Evolutionary conservation across 139 green algal species (phyloP), one percentile per base, ranked within the genome.

Genomic region (Micractinium sp.): DNA sequence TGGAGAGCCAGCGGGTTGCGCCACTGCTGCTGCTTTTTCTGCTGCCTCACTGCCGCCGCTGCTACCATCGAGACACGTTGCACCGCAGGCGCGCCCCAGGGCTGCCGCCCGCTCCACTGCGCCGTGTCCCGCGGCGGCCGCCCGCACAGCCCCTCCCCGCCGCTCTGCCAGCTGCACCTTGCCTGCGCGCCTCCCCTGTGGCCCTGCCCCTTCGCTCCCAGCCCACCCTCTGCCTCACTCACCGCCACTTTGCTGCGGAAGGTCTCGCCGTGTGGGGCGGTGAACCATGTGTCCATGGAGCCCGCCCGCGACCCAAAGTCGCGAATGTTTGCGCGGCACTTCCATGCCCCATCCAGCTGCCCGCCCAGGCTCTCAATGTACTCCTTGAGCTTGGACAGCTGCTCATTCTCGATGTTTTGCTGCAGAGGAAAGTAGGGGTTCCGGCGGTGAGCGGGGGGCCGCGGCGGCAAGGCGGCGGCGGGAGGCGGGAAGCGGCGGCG

Each of bases 181-280:
- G 47, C 47, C 47, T 56, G 47, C 47, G n/a, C n/a, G n/a, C 47
- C 47, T 56, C 47, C 47, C 5, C 47, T 9, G 5, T 56, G 47
- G 5, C 47, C 47, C 47, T 56, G 33, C 36, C 73, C 14, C 73
- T 77, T 77, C 75, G 7, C 63, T 71, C 63, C 22, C 63, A 25
- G 63, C 63, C 9, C 9, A 31, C n/a, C 33, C 31, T 7, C 73
- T 41, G 0, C 31, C 73, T 78, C 7, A 25, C 85, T 69, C 85
- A 89, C 89, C 73, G 89, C 89, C 41, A 92, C 85, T 69, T 92
- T 92, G 61, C 36, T 80, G 82, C 89, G 83, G 77, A 85, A 92
- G 14, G 89, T 81, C 80, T 90, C 89, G 0, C 89, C 89, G 0
- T 86, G 56, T 19, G 89, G 89, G 27, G 61, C 75, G 1, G 20